Evolutionary conservation across 768 basidiomycete species (phyloP).

Genomic region (Dentipellis fragilis): DNA sequence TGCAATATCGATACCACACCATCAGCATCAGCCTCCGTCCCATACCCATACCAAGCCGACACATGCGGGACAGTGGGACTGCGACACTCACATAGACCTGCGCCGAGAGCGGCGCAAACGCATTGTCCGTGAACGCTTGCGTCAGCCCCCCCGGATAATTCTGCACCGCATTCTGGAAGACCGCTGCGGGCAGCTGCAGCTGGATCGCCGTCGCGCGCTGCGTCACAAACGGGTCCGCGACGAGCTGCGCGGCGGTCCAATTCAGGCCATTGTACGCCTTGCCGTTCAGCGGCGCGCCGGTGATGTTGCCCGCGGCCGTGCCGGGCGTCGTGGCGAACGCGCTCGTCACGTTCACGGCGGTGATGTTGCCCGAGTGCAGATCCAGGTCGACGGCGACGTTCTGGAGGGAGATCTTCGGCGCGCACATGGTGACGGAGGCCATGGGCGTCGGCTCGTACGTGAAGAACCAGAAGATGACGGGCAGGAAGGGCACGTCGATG

Average conservation of each 20-base stretch:
- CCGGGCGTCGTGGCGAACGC: constrained; percentile 27
- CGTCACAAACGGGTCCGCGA: constrained; percentile 28
- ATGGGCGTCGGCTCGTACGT: constrained; percentile 27
- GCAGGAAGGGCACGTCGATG: constrained; percentile 29
- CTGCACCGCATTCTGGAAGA: constrained; percentile 35
- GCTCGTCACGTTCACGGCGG: constrained; percentile 29
- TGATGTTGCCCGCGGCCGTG: constrained; percentile 31
- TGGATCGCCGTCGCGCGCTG: constrained; percentile 33
- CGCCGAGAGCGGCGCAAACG: constrained; percentile 28
- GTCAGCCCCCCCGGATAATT: constrained; percentile 26
- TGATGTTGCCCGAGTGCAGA: constrained; percentile 33
- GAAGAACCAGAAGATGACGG: constrained; percentile 52
- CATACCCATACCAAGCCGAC: too few species aligned
- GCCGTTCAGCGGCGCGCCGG: constrained; percentile 33
- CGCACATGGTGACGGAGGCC: constrained; percentile 39
- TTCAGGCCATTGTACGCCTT: constrained; percentile 45
- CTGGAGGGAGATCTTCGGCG: constrained; percentile 31
- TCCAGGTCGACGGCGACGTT: constrained; percentile 37
- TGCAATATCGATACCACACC: constrained; percentile 14
- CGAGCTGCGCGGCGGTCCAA: constrained; percentile 30
- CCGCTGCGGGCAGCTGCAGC: constrained; percentile 40
- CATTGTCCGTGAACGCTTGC: constrained; percentile 26
- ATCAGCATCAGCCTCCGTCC: neutral
- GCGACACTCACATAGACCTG: constrained; percentile 37
- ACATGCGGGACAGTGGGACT: too few species aligned